These are phyloP conservation scores for Corchorus olitorius DNA, from an alignment of 345 rosid genomes.

Conservation along the genomic window DNA sequence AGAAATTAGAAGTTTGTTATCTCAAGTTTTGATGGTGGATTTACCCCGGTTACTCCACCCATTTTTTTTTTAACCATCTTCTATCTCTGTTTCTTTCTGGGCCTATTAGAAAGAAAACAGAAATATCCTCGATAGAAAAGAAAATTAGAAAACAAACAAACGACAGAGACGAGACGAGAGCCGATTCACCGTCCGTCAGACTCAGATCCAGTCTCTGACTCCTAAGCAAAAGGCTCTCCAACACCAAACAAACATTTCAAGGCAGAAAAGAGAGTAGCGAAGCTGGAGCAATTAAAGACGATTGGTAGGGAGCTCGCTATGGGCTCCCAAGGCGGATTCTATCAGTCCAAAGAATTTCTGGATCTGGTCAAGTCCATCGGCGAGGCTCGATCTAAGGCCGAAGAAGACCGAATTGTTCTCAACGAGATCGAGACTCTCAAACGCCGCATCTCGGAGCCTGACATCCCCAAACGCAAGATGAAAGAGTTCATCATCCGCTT, in stretches of 20 bases:
- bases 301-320: slow-evolving; percentile 98
- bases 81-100: background rate
- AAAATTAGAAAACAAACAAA: too few relatives aligned
- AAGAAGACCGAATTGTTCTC: slow-evolving; percentile 94
- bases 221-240: too few relatives aligned
- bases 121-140: background rate
- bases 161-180: too few relatives aligned
- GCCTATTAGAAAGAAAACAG: background rate
- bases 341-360: slow-evolving; percentile 93
- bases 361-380: slow-evolving; percentile 98
- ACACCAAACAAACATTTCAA: background rate
- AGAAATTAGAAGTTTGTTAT: too few relatives aligned
- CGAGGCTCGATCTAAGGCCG: slow-evolving; percentile 98
- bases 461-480: slow-evolving; percentile 91
- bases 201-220: slow-evolving; percentile 2
- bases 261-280: background rate
- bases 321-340: slow-evolving; percentile 97
- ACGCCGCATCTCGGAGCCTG: slow-evolving; percentile 84
- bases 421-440: slow-evolving; percentile 90
- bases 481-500: slow-evolving; percentile 90
- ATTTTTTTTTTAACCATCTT: too few relatives aligned
- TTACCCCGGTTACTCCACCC: too few relatives aligned
- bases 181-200: background rate
- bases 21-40: too few relatives aligned
- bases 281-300: slow-evolving; percentile 94